Evolutionary conservation across 2,329 filamentous ascomycete species (phyloP), one percentile per base, ranked within the genome.

Genomic region (Teratosphaeria destructans): DNA sequence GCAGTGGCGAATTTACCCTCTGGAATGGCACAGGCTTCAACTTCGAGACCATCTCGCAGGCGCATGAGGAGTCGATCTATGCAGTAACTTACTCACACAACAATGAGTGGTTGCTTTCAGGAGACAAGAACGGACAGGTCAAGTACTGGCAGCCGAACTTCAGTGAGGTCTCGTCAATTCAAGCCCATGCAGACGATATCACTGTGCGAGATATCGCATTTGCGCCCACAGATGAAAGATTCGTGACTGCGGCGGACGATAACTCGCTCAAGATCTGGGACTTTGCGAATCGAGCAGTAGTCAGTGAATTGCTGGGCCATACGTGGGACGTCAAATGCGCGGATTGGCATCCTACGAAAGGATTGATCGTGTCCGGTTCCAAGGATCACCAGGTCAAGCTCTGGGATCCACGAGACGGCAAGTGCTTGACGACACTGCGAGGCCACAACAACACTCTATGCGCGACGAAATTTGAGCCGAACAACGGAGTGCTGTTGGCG

Each of bases 111-210:
- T 81, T 99, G 12, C 84, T 99, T 58, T 97, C 94, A 7, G 92
- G 90, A 57, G 94, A 97, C 71, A 92, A 97, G 73, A 91, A 94
- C 67, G 94, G 94, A 59, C 83, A 94, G 63, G 87, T 99, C 75
- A 97, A 97, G 77, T 99, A 99, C 77, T 97, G 93, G 90, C 91
- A 96, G 74, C 90, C 93, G 35, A 99, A 97, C 73, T 96, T 99
- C 78, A 97, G 99, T 80, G 96, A 97, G 69, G 91, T 97, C 61
- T 90, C 97, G 74, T 92, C 90, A 57, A 90, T 99, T 58, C 86
- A 92, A 71, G 94, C 91, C 6, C 94, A 97, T 71, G 84, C 85
- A 55, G 91, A 96, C 71, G 43, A 55, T 10, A 49, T 49, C n/a
- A 88, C 93, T 5, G 89, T 99, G 62, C 82, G 94, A 67, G 94